Evolutionary conservation across 345 rosid species (phyloP).

Genomic region (Ceriops zippeliana): DNA sequence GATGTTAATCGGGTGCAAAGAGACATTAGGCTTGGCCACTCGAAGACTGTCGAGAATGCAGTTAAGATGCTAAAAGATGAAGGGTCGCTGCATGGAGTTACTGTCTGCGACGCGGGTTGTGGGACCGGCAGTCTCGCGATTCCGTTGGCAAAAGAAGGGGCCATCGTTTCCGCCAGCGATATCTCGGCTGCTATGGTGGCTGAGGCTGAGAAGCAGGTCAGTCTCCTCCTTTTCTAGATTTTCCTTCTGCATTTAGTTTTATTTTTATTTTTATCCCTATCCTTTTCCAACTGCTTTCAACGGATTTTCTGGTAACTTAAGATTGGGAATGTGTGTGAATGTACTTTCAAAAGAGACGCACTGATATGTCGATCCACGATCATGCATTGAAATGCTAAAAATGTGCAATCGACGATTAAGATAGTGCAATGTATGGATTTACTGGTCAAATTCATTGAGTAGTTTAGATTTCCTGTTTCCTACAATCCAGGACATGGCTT

Average conservation of each 20-base stretch:
- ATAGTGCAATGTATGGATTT: too few species aligned
- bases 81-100: conserved; percentile 64
- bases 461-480: too few species aligned
- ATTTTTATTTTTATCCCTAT: background rate
- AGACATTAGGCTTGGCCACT: conserved; percentile 77
- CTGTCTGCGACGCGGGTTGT: conserved; percentile 92
- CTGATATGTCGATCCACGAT: too few species aligned
- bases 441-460: too few species aligned
- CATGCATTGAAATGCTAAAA: too few species aligned
- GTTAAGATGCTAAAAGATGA: conserved; percentile 70
- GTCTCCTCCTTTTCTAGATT: background rate
- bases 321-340: too few species aligned
- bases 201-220: conserved; percentile 80
- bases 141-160: conserved; percentile 87
- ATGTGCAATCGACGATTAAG: too few species aligned
- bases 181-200: conserved; percentile 94
- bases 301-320: background rate
- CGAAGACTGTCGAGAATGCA: conserved; percentile 78
- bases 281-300: background rate
- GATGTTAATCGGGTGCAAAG: conserved; percentile 82
- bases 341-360: too few species aligned
- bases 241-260: background rate
- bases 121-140: conserved; percentile 76
- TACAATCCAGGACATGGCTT: too few species aligned
- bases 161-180: conserved; percentile 76